These are phyloP conservation scores for Catharanthus roseus DNA, from an alignment of 257 asterid genomes.

Conservation along the genomic window DNA sequence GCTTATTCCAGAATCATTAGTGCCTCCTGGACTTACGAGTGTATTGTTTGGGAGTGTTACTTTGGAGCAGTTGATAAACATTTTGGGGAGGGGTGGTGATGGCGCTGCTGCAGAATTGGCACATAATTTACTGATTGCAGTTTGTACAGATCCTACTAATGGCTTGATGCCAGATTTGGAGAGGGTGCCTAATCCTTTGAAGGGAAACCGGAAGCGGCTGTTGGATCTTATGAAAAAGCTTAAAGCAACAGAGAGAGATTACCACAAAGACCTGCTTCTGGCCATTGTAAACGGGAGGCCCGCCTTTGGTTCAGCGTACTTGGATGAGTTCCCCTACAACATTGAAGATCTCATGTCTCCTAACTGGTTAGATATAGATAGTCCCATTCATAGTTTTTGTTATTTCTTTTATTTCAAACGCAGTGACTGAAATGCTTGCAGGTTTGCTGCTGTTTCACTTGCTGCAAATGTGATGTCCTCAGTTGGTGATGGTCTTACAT, in stretches of 20 bases:
- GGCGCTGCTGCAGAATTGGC: conserved; percentile 63
- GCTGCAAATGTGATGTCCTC: conserved; percentile 82
- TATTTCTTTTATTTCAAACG: conserved; percentile 11
- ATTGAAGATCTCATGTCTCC: conserved; percentile 69
- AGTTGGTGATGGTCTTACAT: conserved; percentile 54
- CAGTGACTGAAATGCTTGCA: conserved; percentile 52
- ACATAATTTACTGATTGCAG: conserved; percentile 51
- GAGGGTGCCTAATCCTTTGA: conserved; percentile 62
- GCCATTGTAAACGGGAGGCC: conserved; percentile 72
- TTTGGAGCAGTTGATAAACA: conserved; percentile 64
- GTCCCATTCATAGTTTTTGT: conserved; percentile 12
- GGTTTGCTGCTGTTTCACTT: conserved; percentile 71
- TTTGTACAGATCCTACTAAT: conserved; percentile 69
- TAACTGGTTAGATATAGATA: conserved; percentile 58
- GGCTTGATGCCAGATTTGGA: conserved; percentile 86
- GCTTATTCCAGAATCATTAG: conserved; percentile 65
- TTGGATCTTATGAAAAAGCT: conserved; percentile 84
- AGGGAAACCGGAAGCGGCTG: conserved; percentile 71
- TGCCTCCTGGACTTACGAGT: conserved; percentile 80
- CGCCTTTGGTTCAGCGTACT: conserved; percentile 63
- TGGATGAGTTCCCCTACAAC: conserved; percentile 83
- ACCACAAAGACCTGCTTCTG: conserved; percentile 65
- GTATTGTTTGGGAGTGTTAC: conserved; percentile 90
- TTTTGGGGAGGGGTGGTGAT: conserved; percentile 63
- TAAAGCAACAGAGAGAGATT: conserved; percentile 55